phyloP scores from a whole-genome alignment of 768 basidiomycete species.

The Cystofilobasidium ferigula region DNA sequence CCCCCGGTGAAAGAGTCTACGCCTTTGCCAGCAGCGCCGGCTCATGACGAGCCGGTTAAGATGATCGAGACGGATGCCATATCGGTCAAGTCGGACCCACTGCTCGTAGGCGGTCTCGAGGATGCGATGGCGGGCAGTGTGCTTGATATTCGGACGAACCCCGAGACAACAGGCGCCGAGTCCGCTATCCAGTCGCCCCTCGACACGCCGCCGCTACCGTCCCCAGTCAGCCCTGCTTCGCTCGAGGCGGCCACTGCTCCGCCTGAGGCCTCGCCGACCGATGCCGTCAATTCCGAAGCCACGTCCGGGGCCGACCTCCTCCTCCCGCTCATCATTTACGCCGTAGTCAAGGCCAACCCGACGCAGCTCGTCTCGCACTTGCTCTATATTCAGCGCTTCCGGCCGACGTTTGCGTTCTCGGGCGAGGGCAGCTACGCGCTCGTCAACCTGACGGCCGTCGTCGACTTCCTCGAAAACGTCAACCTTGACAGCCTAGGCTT shows the following conservation, averaged over 20 bases:
- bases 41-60: not conserved
- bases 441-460: constrained; percentile 88
- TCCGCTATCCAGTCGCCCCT: not conserved
- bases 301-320: constrained; percentile 62
- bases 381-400: constrained; percentile 48
- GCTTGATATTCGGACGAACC: constrained; percentile 4
- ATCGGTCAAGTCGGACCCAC: not conserved
- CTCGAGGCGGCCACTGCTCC: not conserved
- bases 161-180: not conserved
- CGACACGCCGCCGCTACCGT: not conserved
- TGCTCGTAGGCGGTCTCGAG: constrained; percentile 21
- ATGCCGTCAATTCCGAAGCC: not conserved
- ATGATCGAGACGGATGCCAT: not conserved
- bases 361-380: constrained; percentile 61
- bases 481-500: constrained; percentile 60
- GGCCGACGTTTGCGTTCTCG: constrained; percentile 45
- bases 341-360: constrained; percentile 88
- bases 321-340: constrained; percentile 82
- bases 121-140: constrained; percentile 36
- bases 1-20: too few relatives aligned
- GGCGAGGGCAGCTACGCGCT: constrained; percentile 89
- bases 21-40: not conserved
- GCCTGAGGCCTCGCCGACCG: constrained; percentile 2
- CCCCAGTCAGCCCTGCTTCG: not conserved
- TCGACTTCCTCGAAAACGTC: constrained; percentile 90